Evolutionary conservation across 331 rosid genomes (phyloP), one percentile per base, ranked within the genome.

Genomic region (Malus hybrid): DNA sequence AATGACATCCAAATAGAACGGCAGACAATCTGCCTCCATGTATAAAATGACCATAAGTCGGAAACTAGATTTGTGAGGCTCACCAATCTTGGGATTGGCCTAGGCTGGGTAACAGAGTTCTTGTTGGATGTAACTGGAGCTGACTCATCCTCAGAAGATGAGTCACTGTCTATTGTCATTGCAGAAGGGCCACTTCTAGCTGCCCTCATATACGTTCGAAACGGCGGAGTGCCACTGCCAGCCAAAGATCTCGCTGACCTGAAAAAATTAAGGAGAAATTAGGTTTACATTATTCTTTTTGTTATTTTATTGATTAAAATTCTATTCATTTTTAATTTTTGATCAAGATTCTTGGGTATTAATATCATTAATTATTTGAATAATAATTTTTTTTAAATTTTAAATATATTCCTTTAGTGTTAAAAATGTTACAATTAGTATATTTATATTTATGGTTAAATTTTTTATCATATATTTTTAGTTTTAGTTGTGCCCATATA

Each of bases 161-260:
- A 88, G 79, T 80, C 89, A 3, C 77, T 60, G 68, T 80, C 76
- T 15, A 86, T n/a, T 39, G 74, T 77, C 84, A 90, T 52, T 7
- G 95, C 85, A 1, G 97, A 87, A 71, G 99, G 99, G 3, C 88
- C 99, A 78, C 99, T 94, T 78, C 73, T 91, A 14, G 95, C 93
- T 7, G 29, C 85, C 70, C 91, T 86, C 79, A 94, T 67, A 84
- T 87, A 90, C 3, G 79, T 46, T 18, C 90, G 82, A 73, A 89
- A 92, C 0, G 97, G 97, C 11, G 97, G 97, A 20, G 99, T 92
- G 0, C 87, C 87, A 66, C 91, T 94, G 6, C 92, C 93, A 0
- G 97, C 97, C 87, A 94, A 15, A 6, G 99, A 92, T 82, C 99
- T 85, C 0, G 99, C 97, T 14, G 97, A 93, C 69, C 98, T 93